A percentile compares a stretch with the other conserved stretches of the same genome.
phyloP scores from a whole-genome alignment of 2,329 filamentous ascomycete species.

The Sclerotinia trifoliorum region DNA sequence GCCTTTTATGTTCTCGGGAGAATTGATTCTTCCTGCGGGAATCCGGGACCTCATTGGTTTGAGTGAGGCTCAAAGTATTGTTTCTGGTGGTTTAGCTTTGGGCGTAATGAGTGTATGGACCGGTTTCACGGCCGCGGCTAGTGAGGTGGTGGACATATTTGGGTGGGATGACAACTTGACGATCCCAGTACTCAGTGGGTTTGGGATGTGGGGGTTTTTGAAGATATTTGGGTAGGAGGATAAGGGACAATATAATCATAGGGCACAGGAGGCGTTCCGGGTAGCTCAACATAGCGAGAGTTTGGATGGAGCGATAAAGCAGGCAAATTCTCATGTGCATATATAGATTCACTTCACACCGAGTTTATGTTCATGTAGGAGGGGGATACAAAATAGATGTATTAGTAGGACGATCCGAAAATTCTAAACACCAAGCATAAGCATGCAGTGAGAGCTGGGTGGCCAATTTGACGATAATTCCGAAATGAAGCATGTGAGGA shows the following conservation, averaged over 20 bases:
- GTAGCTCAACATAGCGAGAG: slow-evolving; percentile 16
- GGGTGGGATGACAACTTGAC: slow-evolving; percentile 98
- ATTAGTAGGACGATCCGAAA: slow-evolving; percentile 16
- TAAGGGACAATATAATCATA: slow-evolving; percentile 12
- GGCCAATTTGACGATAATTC: slow-evolving; percentile 20
- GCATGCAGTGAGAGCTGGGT: slow-evolving; percentile 21
- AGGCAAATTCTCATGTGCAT: slow-evolving; percentile 15
- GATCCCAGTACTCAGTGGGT: slow-evolving; percentile 85
- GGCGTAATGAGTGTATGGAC: slow-evolving; percentile 81
- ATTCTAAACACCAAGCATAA: slow-evolving; percentile 16
- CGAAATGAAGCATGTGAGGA: slow-evolving; percentile 21
- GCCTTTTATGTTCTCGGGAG: slow-evolving; percentile 78
- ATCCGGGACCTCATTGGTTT: slow-evolving; percentile 61
- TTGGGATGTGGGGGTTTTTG: slow-evolving; percentile 88
- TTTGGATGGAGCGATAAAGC: slow-evolving; percentile 15
- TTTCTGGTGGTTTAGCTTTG: slow-evolving; percentile 71
- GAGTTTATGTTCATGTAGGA: slow-evolving; percentile 21
- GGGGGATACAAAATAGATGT: slow-evolving; percentile 11
- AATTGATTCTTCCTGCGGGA: slow-evolving; percentile 65
- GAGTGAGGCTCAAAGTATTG: slow-evolving; percentile 54
- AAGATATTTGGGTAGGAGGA: slow-evolving; percentile 67
- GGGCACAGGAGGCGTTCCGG: slow-evolving; percentile 18
- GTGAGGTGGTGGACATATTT: slow-evolving; percentile 87
- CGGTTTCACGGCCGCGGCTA: slow-evolving; percentile 83
- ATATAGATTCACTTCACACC: slow-evolving; percentile 18